phyloP scores from a whole-genome alignment of 2,329 filamentous ascomycete species.

The Fusarium subtropicale region DNA sequence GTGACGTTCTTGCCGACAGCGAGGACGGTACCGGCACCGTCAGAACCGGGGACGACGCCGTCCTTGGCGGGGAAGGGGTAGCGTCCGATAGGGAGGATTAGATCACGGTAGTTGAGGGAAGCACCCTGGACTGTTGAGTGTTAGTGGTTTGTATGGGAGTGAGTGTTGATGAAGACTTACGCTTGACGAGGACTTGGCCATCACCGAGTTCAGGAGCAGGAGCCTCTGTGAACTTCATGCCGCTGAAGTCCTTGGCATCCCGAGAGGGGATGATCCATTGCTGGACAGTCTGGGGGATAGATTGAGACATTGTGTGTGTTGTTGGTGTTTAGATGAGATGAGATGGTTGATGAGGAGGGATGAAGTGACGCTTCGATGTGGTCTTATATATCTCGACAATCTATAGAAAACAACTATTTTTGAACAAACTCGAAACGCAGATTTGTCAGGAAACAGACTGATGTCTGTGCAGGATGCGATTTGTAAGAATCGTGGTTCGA shows the following conservation, averaged over 20 bases:
- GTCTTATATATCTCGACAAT: slow-evolving; percentile 14
- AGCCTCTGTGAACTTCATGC: slow-evolving; percentile 66
- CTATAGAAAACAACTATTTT: not conserved
- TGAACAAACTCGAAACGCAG: slow-evolving; percentile 7
- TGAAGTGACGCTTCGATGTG: not conserved
- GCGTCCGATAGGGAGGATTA: slow-evolving; percentile 61
- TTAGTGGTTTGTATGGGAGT: slow-evolving; percentile 9
- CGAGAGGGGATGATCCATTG: slow-evolving; percentile 64
- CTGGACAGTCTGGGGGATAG: slow-evolving; percentile 59
- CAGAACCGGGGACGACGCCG: slow-evolving; percentile 63
- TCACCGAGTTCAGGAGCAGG: slow-evolving; percentile 73
- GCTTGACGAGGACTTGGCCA: slow-evolving; percentile 76
- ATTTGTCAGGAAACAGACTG: slow-evolving; percentile 18
- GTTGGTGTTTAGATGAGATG: not conserved
- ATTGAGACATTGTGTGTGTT: slow-evolving; percentile 40
- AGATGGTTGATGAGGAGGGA: not conserved
- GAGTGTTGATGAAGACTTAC: slow-evolving; percentile 39
- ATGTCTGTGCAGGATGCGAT: slow-evolving; percentile 26
- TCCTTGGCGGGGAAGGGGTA: slow-evolving; percentile 59
- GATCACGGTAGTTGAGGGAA: slow-evolving; percentile 67
- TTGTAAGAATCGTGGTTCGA: slow-evolving; percentile 27
- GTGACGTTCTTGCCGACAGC: slow-evolving; percentile 62
- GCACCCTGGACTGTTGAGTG: slow-evolving; percentile 57
- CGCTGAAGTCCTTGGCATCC: slow-evolving; percentile 65
- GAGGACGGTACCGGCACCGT: slow-evolving; percentile 65